Evolutionary conservation across 1,284 basidiomycete species (phyloP).

Genomic region (Porogramme epimiltina): DNA sequence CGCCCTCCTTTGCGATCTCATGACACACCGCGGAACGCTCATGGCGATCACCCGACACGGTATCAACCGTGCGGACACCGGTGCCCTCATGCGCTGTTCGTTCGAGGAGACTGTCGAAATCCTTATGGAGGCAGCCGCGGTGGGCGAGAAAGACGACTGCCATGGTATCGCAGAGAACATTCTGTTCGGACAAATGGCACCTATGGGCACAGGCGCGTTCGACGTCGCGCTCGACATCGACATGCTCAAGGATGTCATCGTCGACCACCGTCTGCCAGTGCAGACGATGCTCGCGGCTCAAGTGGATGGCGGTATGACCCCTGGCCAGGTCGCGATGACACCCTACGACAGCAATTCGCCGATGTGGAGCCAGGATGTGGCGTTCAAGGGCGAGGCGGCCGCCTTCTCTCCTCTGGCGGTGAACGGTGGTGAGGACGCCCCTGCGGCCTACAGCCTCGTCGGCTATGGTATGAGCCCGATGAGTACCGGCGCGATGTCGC

Average conservation of each 20-base stretch:
- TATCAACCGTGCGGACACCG: conserved; percentile 97
- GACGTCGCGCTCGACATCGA: conserved; percentile 96
- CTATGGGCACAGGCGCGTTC: conserved; percentile 95
- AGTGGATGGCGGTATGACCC: conserved; percentile 89
- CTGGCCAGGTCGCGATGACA: conserved; percentile 89
- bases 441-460: conserved; percentile 68
- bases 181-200: conserved; percentile 98
- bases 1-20: conserved; percentile 93
- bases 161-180: conserved; percentile 98
- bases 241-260: conserved; percentile 98
- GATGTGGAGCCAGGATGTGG: conserved; percentile 66
- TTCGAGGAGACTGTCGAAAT: conserved; percentile 99
- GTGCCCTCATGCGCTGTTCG: conserved; percentile 96
- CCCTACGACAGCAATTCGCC: conserved; percentile 93
- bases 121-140: conserved; percentile 96
- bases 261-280: conserved; percentile 92
- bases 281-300: conserved; percentile 82
- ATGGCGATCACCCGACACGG: conserved; percentile 99
- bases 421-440: conserved; percentile 80
- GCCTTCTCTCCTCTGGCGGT: conserved; percentile 94
- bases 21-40: conserved; percentile 94
- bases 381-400: conserved; percentile 82
- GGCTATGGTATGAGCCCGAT: conserved; percentile 84
- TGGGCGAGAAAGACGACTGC: conserved; percentile 98
- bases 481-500: conserved; percentile 78